phyloP scores from a whole-genome alignment of 345 rosid genomes.

The Dovyalis caffra region DNA sequence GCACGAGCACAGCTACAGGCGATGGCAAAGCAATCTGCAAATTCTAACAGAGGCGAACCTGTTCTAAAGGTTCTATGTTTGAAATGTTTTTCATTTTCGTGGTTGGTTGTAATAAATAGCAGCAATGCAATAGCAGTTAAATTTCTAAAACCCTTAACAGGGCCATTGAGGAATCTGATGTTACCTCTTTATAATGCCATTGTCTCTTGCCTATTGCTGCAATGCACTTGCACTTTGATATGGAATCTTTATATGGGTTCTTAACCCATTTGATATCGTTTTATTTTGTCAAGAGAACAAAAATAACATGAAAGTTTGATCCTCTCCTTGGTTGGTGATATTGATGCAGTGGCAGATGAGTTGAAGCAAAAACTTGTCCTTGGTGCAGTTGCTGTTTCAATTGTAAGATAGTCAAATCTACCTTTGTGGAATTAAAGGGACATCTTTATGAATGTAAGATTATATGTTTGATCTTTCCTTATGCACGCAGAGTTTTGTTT shows the following conservation, averaged over 20 bases:
- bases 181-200: not conserved
- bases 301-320: conserved; percentile 11
- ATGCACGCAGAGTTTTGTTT: not conserved
- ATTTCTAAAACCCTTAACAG: not conserved
- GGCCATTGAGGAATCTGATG: not conserved
- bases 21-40: conserved; percentile 75
- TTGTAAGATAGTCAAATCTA: conserved; percentile 20
- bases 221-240: not conserved
- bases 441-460: not conserved
- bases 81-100: too few species aligned
- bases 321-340: conserved; percentile 19
- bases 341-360: conserved; percentile 70
- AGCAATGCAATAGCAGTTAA: not conserved
- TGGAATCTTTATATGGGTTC: not conserved
- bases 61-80: conserved; percentile 62
- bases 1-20: conserved; percentile 72
- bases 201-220: not conserved
- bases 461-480: conserved; percentile 1
- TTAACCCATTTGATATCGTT: conserved; percentile 1
- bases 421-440: not conserved
- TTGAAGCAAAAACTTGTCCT: conserved; percentile 18
- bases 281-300: not conserved
- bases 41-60: conserved; percentile 75
- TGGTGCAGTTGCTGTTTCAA: conserved; percentile 11
- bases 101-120: not conserved